Conservation (phyloP, 306 rosid species). For the Citrullus mucosospermus region DNA sequence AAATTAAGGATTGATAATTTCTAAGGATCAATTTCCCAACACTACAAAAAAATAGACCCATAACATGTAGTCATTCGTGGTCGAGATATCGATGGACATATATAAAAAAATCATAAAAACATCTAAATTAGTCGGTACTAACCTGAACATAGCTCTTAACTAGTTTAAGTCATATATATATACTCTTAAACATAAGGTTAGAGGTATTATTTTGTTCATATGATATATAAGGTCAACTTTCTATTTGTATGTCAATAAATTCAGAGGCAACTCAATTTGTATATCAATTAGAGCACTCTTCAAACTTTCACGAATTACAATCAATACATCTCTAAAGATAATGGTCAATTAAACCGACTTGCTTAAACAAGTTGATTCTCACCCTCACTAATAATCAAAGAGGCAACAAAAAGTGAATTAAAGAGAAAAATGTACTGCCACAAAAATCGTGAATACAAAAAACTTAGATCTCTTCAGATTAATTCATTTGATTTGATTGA, state of each 20-base stretch:
- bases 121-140: no score
- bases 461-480: not conserved
- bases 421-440: no score
- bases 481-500: not conserved
- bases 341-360: not conserved
- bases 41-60: not conserved
- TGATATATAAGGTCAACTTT: not conserved
- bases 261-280: not conserved
- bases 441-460: not conserved
- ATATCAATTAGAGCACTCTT: not conserved
- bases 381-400: not conserved
- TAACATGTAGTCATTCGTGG: not conserved
- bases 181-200: no score
- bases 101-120: no score
- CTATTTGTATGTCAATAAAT: no score
- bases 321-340: not conserved
- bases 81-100: not conserved
- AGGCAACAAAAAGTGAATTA: no score
- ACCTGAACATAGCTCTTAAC: no score
- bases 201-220: not conserved
- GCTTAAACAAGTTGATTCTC: not conserved
- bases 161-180: no score
- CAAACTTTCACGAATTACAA: not conserved
- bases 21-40: not conserved
- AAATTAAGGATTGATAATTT: not conserved